phyloP scores from a whole-genome alignment of 2,329 filamentous ascomycete genomes.

The Rutstroemia sydowiana region DNA sequence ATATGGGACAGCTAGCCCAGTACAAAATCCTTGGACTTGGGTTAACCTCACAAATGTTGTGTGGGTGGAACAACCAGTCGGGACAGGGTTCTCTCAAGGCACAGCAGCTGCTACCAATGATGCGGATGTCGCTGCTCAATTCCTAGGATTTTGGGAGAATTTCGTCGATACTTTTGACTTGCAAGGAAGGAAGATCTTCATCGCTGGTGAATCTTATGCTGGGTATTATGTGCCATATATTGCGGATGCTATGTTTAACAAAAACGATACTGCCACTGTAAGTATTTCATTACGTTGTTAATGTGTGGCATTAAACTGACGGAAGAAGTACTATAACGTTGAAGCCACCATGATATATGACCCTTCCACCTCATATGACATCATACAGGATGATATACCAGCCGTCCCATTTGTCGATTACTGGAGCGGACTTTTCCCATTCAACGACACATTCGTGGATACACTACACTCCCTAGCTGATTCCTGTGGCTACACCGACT shows the following conservation, averaged over 20 bases:
- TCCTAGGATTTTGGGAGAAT: constrained; percentile 73
- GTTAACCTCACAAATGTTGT: constrained; percentile 27
- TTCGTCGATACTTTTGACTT: constrained; percentile 66
- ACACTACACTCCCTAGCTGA: constrained; percentile 45
- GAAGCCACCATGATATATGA: constrained; percentile 67
- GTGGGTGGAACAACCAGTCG: constrained; percentile 28
- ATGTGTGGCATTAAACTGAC: constrained; percentile 26
- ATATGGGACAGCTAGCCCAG: constrained; percentile 52
- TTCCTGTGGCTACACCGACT: constrained; percentile 56
- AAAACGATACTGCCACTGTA: constrained; percentile 34
- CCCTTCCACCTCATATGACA: constrained; percentile 50
- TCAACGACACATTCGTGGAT: constrained; percentile 52
- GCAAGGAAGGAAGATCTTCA: constrained; percentile 61
- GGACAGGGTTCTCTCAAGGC: constrained; percentile 26
- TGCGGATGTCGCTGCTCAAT: constrained; percentile 61
- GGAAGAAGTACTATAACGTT: constrained; percentile 54
- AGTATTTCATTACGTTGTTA: constrained; percentile 5
- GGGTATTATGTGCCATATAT: constrained; percentile 66
- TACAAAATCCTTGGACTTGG: constrained; percentile 26
- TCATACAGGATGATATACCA: constrained; percentile 39
- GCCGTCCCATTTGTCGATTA: constrained; percentile 53
- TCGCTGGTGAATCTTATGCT: constrained; percentile 67
- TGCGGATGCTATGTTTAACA: constrained; percentile 63
- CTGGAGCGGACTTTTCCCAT: constrained; percentile 51
- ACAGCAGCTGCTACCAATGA: constrained; percentile 56